Evolutionary conservation across 2,329 filamentous ascomycete species (phyloP).

Genomic region (Penicillium sp.): DNA sequence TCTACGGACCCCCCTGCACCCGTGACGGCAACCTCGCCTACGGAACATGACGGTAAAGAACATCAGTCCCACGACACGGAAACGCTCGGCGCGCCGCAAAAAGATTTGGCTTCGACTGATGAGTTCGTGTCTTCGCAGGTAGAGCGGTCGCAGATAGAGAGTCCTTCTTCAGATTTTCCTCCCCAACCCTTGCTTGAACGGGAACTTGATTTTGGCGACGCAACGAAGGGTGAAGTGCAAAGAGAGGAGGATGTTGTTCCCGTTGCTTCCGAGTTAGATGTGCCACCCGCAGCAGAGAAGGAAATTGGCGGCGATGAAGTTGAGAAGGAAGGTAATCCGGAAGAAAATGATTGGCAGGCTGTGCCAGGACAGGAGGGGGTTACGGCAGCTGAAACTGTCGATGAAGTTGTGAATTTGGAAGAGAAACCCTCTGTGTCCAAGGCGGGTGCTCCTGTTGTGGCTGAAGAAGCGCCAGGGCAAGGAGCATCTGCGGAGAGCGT

Average conservation of each 20-base stretch:
- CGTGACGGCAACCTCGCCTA: constrained; percentile 33
- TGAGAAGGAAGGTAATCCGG: background rate
- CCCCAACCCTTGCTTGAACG: constrained; percentile 32
- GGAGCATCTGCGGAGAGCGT: background rate
- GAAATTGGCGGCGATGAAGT: constrained; percentile 4
- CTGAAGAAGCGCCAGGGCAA: background rate
- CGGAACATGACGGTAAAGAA: constrained; percentile 47
- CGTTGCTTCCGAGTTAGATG: constrained; percentile 6
- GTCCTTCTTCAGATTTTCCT: constrained; percentile 32
- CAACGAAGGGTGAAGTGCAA: constrained; percentile 10
- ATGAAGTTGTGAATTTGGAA: constrained; percentile 1
- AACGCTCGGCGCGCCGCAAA: constrained; percentile 36
- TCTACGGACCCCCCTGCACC: constrained; percentile 20
- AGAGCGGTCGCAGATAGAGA: constrained; percentile 38
- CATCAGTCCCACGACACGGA: constrained; percentile 44
- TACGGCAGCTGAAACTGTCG: background rate
- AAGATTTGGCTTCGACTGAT: constrained; percentile 46
- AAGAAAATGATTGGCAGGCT: background rate
- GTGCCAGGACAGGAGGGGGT: background rate
- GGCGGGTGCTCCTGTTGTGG: constrained; percentile 1
- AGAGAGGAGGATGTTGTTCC: constrained; percentile 8
- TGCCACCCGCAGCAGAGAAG: constrained; percentile 5
- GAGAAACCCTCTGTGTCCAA: constrained; percentile 3
- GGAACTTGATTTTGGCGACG: constrained; percentile 22
- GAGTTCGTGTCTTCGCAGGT: constrained; percentile 45